phyloP scores from a whole-genome alignment of 805 yeast species.

The Candida alai region DNA sequence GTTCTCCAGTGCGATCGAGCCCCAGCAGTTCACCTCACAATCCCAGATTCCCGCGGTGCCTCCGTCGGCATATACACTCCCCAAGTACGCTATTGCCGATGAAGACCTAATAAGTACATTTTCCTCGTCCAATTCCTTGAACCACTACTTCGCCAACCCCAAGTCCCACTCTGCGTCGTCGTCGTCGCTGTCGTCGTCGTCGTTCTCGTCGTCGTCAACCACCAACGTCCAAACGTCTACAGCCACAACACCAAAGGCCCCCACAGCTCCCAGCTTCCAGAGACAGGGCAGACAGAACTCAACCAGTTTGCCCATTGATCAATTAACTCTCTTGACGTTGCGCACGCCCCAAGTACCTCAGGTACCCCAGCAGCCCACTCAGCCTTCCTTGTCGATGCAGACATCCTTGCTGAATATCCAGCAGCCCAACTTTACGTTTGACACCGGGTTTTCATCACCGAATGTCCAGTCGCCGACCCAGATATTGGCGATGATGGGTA shows the following conservation, averaged over 20 bases:
- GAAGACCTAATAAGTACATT: constrained; percentile 2
- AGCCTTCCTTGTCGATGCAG: neutral
- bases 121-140: constrained; percentile 5
- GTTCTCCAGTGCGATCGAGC: neutral
- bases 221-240: constrained; percentile 10
- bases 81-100: too few relatives aligned
- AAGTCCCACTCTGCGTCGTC: constrained; percentile 3
- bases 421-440: constrained; percentile 1
- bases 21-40: constrained; percentile 1
- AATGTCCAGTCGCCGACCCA: neutral
- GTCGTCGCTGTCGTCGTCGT: constrained; percentile 3
- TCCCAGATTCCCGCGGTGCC: neutral
- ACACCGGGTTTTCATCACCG: neutral
- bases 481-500: neutral
- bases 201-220: constrained; percentile 1
- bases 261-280: neutral
- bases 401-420: neutral
- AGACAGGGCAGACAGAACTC: neutral
- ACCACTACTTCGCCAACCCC: constrained; percentile 4
- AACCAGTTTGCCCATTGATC: too few relatives aligned
- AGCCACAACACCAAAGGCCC: constrained; percentile 6
- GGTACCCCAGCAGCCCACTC: neutral
- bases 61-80: constrained; percentile 3
- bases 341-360: neutral
- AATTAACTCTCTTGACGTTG: too few relatives aligned